Evolutionary conservation across 2,329 filamentous ascomycete genomes (phyloP).

Genomic region (Tolypocladium ophioglossoides): DNA sequence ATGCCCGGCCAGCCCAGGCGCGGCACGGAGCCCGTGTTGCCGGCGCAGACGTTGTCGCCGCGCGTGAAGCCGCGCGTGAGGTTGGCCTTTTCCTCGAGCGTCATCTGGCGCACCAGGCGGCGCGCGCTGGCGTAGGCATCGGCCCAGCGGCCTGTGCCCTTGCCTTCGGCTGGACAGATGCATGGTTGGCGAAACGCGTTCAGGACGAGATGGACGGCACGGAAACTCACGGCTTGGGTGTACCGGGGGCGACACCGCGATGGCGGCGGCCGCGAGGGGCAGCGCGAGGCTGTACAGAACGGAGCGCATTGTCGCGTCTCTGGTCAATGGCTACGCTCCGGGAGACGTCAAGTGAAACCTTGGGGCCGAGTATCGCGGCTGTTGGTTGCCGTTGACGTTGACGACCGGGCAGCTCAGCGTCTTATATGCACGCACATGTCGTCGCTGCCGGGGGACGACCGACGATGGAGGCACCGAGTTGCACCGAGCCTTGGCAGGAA

Average conservation of each 20-base stretch:
- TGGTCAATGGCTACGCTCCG: neutral
- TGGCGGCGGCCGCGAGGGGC: conserved; percentile 1
- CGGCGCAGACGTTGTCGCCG: conserved; percentile 38
- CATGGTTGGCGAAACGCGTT: neutral
- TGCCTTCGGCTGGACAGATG: conserved; percentile 14
- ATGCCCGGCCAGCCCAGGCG: conserved; percentile 34
- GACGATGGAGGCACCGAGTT: neutral
- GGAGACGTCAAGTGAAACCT: neutral
- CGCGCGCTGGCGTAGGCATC: conserved; percentile 48
- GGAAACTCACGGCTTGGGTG: conserved; percentile 13
- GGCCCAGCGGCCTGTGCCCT: conserved; percentile 35
- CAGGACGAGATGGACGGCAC: too few relatives aligned
- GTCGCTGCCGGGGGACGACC: neutral
- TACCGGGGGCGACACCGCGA: conserved; percentile 12
- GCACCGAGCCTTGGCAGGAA: neutral
- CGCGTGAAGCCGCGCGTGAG: conserved; percentile 38
- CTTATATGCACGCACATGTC: neutral
- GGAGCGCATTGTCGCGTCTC: neutral
- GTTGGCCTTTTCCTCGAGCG: conserved; percentile 53
- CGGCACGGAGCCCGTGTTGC: conserved; percentile 34
- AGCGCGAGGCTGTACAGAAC: neutral
- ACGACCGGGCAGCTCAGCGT: neutral
- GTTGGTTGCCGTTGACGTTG: too few relatives aligned
- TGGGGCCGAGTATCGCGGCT: neutral
- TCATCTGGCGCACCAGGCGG: conserved; percentile 49